These are phyloP conservation scores for Arthrobotrys pseudoclavata DNA, from an alignment of 2,329 filamentous ascomycete species.

Conservation along the genomic window DNA sequence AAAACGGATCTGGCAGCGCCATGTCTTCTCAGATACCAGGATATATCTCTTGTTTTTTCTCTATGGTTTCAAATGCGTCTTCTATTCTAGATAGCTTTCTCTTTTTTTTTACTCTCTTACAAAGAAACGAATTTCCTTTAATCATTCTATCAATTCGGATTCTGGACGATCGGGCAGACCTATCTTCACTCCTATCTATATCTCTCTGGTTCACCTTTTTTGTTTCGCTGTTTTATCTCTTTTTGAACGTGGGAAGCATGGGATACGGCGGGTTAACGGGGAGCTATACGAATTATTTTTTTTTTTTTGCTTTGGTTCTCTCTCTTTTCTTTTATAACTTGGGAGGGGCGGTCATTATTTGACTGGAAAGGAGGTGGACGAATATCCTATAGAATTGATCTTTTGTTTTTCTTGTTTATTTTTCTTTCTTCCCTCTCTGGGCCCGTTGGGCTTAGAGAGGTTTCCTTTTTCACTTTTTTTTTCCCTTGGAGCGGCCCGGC, in stretches of 20 bases:
- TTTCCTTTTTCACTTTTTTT: too few species aligned
- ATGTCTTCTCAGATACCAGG: conserved; percentile 58
- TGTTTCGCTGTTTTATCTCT: conserved; percentile 20
- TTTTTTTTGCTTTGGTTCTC: not conserved
- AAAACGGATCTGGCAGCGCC: conserved; percentile 50
- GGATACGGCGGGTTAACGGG: conserved; percentile 28
- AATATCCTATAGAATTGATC: conserved; percentile 31
- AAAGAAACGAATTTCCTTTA: conserved; percentile 59
- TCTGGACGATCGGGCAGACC: conserved; percentile 20
- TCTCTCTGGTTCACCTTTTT: not conserved
- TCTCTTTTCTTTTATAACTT: conserved; percentile 7
- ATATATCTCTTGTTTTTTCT: conserved; percentile 45
- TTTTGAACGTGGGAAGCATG: conserved; percentile 33
- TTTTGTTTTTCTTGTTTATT: conserved; percentile 1
- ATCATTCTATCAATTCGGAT: conserved; percentile 6
- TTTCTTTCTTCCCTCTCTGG: conserved; percentile 10
- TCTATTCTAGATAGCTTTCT: conserved; percentile 46
- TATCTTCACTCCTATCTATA: conserved; percentile 33
- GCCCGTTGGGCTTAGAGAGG: not conserved
- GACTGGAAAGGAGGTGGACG: conserved; percentile 10
- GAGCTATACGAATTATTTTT: conserved; percentile 18
- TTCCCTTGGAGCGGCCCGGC: too few species aligned
- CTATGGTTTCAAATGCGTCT: conserved; percentile 23
- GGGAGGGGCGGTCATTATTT: conserved; percentile 4
- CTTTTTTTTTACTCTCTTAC: not conserved